Percentiles rank a stretch among this genome's conserved stretches.
These are phyloP conservation scores for Lactarius sp. DNA, from an alignment of 768 basidiomycete genomes.

Conservation along the genomic window DNA sequence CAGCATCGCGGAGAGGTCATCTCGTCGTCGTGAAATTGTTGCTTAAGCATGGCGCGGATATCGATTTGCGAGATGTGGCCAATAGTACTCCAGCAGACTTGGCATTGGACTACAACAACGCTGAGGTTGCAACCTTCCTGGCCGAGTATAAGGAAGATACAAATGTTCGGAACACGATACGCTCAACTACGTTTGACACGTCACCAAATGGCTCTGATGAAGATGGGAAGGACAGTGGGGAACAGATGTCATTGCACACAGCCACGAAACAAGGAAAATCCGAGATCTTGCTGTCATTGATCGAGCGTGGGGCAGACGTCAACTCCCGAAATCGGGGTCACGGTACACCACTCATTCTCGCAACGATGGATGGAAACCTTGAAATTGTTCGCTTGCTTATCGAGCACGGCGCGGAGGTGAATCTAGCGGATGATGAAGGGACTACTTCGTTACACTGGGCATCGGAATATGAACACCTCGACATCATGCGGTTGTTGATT, in stretches of 20 bases:
- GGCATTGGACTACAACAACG: background rate
- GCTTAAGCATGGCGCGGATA: too few relatives aligned
- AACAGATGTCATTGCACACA: background rate
- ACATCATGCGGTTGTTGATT: too few relatives aligned
- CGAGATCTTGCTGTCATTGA: background rate
- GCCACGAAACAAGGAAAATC: background rate
- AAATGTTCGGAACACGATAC: background rate
- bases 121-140: constrained; percentile 2
- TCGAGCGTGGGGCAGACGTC: background rate
- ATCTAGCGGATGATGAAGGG: background rate
- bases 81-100: background rate
- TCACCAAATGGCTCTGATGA: background rate
- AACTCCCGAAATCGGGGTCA: background rate
- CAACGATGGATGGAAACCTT: background rate
- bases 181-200: background rate
- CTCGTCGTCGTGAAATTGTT: too few relatives aligned
- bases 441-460: constrained; percentile 10
- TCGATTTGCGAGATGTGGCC: too few relatives aligned
- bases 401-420: background rate
- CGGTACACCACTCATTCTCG: background rate
- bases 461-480: background rate
- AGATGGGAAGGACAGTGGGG: too few relatives aligned
- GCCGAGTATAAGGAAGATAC: background rate
- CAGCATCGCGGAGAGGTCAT: too few relatives aligned
- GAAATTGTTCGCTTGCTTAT: background rate